A percentile compares a stretch with the other conserved stretches of the same genome.
These are phyloP conservation scores for Pythium aphanidermatum DNA, from an alignment of 352 stramenopile species.

Conservation along the genomic window DNA sequence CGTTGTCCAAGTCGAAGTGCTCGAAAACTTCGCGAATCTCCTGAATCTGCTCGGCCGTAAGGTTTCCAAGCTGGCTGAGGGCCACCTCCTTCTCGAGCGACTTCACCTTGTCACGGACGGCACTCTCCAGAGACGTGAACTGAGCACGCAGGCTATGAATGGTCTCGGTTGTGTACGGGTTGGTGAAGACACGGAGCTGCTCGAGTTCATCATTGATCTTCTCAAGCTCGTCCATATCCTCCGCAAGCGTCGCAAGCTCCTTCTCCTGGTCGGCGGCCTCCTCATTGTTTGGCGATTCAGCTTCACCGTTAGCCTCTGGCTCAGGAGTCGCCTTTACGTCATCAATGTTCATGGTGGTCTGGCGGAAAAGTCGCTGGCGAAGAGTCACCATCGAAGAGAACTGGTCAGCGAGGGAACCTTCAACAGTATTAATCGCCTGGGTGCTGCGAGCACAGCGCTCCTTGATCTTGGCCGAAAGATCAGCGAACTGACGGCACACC, in stretches of 20 bases:
- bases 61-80: slow-evolving; percentile 74
- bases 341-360: slow-evolving; percentile 41
- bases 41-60: slow-evolving; percentile 75
- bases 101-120: slow-evolving; percentile 79
- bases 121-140: slow-evolving; percentile 76
- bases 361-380: slow-evolving; percentile 59
- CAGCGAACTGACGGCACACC: slow-evolving; percentile 69
- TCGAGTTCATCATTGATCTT: slow-evolving; percentile 79
- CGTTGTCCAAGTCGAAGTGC: slow-evolving; percentile 86
- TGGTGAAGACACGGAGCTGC: slow-evolving; percentile 78
- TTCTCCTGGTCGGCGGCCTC: slow-evolving; percentile 15
- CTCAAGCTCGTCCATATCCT: slow-evolving; percentile 82
- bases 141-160: slow-evolving; percentile 83
- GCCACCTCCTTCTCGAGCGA: slow-evolving; percentile 87
- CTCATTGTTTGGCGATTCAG: slow-evolving; percentile 12
- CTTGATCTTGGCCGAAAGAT: slow-evolving; percentile 67
- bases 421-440: slow-evolving; percentile 72
- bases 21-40: slow-evolving; percentile 90
- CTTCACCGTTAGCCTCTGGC: slow-evolving; percentile 4
- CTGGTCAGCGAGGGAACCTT: slow-evolving; percentile 71
- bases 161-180: slow-evolving; percentile 87
- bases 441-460: slow-evolving; percentile 68
- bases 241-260: slow-evolving; percentile 40
- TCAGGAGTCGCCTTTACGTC: slow-evolving; percentile 22
- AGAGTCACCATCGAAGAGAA: slow-evolving; percentile 75